A percentile compares a stretch with the other conserved stretches of the same genome.
Evolutionary conservation across 305 asterid genomes (phyloP).

Genomic region (Fraxinus sp.): DNA sequence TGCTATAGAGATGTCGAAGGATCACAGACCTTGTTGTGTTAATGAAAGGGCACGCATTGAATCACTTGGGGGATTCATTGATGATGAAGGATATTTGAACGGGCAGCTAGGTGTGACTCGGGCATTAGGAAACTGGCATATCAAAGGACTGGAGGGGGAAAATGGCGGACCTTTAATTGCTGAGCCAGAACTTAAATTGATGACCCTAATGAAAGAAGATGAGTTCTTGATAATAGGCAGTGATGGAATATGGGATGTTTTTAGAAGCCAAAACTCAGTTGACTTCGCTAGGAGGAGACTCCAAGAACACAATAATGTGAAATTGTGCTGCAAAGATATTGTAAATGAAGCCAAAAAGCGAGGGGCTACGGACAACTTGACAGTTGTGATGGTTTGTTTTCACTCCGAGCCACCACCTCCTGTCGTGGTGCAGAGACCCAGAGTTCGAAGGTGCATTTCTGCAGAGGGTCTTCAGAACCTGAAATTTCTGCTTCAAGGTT

Average conservation of each 20-base stretch:
- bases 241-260: constrained; percentile 87
- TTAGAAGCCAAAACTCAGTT: constrained; percentile 80
- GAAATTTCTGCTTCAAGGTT: constrained; percentile 59
- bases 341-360: constrained; percentile 79
- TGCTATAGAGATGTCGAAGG: constrained; percentile 83
- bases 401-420: constrained; percentile 71
- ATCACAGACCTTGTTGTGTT: constrained; percentile 67
- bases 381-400: constrained; percentile 76
- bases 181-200: constrained; percentile 76
- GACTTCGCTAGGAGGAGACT: constrained; percentile 74
- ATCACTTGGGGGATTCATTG: constrained; percentile 72
- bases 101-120: constrained; percentile 75
- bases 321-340: constrained; percentile 72
- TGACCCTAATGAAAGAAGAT: constrained; percentile 69
- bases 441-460: constrained; percentile 72
- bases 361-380: constrained; percentile 70
- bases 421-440: constrained; percentile 42
- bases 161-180: constrained; percentile 77
- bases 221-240: constrained; percentile 86
- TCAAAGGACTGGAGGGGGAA: constrained; percentile 63
- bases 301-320: constrained; percentile 76
- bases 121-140: constrained; percentile 90
- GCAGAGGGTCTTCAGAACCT: constrained; percentile 76
- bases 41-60: constrained; percentile 64
- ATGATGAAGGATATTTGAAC: constrained; percentile 62